Evolutionary conservation across 805 yeast genomes (phyloP), one percentile per base, ranked within the genome.

Genomic region (Nakazawaea anatomiae): DNA sequence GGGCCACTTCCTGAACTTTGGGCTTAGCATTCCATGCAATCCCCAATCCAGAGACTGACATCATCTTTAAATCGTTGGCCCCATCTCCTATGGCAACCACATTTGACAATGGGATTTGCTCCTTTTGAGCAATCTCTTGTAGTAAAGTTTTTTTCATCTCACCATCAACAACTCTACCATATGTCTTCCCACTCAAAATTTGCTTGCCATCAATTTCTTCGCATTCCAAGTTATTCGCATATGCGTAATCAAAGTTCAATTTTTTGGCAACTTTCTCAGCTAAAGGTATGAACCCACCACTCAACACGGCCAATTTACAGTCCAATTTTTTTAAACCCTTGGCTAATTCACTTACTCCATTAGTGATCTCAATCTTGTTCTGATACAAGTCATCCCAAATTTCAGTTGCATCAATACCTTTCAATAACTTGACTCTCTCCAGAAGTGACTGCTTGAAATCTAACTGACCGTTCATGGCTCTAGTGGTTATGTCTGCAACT

Each of bases 1-100:
- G 97, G 0, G 99, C 98, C 57, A 73, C 71, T 52, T 69, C 64
- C 66, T 90, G 97, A 2, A 94, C 99, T 56, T 76, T 83, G 27
- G 98, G 97, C 65, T 94, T 94, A 25, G 98, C 99, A 64, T 89
- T 87, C 95, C 97, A 94, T 0, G 99, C 99, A 49, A 94, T 75
- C 25, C 99, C 99, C 64, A 82, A 87, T 0, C 98, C 98, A 2
- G 96, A 97, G 11, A 69, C 80, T 2, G 72, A 77, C 98, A 94
- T 94, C 90, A 95, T 95, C 43, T 79, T 78, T 62, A 94, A 72
- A 69, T 94, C 99, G 61, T 94, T 94, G 28, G 98, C 97, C 39
- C 99, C 99, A 64, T 94, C 98, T 38, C 98, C 98, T 39, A 92
- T 87, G 46, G 97, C 97, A 44, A 87, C 84, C 1, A 85, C 83